Evolutionary conservation across 305 asterid species (phyloP), one percentile per base, ranked within the genome.

Genomic region (Solanum hybrid): DNA sequence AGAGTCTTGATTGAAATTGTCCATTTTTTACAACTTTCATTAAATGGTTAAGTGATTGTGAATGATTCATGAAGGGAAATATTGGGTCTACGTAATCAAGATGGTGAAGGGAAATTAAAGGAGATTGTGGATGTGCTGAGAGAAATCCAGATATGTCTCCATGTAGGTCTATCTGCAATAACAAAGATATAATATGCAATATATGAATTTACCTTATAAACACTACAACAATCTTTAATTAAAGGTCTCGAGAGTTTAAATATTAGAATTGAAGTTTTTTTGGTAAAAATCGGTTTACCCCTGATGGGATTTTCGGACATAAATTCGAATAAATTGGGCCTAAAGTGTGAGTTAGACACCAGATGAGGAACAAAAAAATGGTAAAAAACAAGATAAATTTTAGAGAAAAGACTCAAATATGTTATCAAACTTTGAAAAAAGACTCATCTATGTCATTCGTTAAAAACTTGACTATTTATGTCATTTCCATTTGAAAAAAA

Each of bases 101-200:
- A 69, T 92, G 94, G 92, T 92, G 94, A 72, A 92, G 87, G 51
- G 93, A 89, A 36, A 92, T 8, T 16, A 92, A 80, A 51, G 94
- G 92, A 42, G 92, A 89, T 78, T 91, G 91, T 37, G 94, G 93
- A 72, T 92, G 92, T 56, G 92, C 90, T 85, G 91, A 90, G 80
- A 90, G 88, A 79, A 76, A 88, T 14, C 93, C 93, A 42, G 51
- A 11, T 40, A 40, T 40, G 51, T 40, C 51, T 40, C 51, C 51
- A 11, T 40, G 51, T 40, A 40, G 90, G 86, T 92, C 94, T 6
- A 92, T 72, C 92, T 91, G 90, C 72, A 69, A 71, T 40, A 40
- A 11, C 51, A 40, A 40, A 40, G 0, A 38, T 38, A 38, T 38
- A 11, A 40, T 40, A 40, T 40, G 51, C 51, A 1, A 40, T 40